phyloP scores from a whole-genome alignment of 2,329 filamentous ascomycete genomes.

The Cordyceps farinosa region DNA sequence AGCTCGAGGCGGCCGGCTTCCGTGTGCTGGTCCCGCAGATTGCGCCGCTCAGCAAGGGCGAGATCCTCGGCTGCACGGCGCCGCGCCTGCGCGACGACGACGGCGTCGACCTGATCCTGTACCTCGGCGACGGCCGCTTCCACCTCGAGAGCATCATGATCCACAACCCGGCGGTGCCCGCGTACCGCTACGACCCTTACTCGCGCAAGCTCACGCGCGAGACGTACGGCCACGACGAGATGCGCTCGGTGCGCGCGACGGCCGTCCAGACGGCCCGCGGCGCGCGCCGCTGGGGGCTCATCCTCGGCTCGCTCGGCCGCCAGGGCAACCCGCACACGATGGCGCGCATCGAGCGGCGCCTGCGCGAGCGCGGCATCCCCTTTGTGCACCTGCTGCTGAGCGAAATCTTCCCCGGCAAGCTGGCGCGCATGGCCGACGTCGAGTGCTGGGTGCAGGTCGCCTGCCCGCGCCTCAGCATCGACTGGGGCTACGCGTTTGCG shows the following conservation, averaged over 20 bases:
- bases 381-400: constrained; percentile 83
- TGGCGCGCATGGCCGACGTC: constrained; percentile 89
- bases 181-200: constrained; percentile 96
- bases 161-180: constrained; percentile 85
- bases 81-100: constrained; percentile 61
- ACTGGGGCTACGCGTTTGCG: constrained; percentile 97
- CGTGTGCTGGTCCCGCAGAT: constrained; percentile 87
- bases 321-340: constrained; percentile 96
- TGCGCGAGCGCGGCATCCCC: constrained; percentile 69
- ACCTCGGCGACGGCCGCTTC: constrained; percentile 89
- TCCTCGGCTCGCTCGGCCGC: constrained; percentile 84
- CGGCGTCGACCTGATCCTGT: constrained; percentile 73
- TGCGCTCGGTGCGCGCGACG: constrained; percentile 73
- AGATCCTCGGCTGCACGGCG: constrained; percentile 96
- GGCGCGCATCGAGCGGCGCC: constrained; percentile 74
- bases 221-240: constrained; percentile 85
- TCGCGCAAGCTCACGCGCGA: constrained; percentile 87
- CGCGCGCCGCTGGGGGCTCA: constrained; percentile 90
- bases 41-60: constrained; percentile 80
- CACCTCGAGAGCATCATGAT: constrained; percentile 99
- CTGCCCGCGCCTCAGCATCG: constrained; percentile 93
- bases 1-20: constrained; percentile 81
- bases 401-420: constrained; percentile 94
- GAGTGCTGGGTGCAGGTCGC: constrained; percentile 99
- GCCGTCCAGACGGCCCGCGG: constrained; percentile 73